Percentiles rank a stretch among this genome's conserved stretches.
phyloP scores from a whole-genome alignment of 2,329 filamentous ascomycete species.

The Arthrobotrys megalospora region DNA sequence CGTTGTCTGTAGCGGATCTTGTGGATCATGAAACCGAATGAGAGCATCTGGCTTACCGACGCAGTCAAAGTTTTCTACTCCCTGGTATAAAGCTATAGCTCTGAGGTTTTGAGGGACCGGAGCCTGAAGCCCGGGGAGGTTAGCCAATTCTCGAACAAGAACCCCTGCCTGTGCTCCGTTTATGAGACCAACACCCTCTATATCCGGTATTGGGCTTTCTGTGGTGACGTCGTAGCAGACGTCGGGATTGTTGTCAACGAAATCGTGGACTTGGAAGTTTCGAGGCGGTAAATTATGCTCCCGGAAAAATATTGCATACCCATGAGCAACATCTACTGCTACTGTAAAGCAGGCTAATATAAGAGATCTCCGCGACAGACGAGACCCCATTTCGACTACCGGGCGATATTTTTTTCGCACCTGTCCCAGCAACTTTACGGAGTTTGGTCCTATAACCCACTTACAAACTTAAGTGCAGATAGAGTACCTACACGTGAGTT shows the following conservation, averaged over 20 bases:
- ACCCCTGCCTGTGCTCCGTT: conserved; percentile 24
- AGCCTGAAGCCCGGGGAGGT: not conserved
- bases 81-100: conserved; percentile 39
- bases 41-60: conserved; percentile 18
- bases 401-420: not conserved
- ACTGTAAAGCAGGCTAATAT: not conserved
- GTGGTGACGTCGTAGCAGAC: conserved; percentile 31
- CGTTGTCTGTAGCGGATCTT: not conserved
- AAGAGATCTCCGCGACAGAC: not conserved
- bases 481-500: not conserved
- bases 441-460: no score
- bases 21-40: conserved; percentile 48
- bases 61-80: conserved; percentile 26
- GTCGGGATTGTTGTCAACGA: conserved; percentile 19
- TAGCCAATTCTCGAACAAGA: not conserved
- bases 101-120: conserved; percentile 15
- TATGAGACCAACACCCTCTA: conserved; percentile 35
- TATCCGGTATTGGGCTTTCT: conserved; percentile 6
- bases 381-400: not conserved
- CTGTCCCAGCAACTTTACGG: no score
- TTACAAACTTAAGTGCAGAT: no score
- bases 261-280: conserved; percentile 40
- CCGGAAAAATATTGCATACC: conserved; percentile 43
- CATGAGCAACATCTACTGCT: not conserved
- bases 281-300: conserved; percentile 13